Evolutionary conservation across 768 basidiomycete species (phyloP).

Genomic region (Agaricus blazei): DNA sequence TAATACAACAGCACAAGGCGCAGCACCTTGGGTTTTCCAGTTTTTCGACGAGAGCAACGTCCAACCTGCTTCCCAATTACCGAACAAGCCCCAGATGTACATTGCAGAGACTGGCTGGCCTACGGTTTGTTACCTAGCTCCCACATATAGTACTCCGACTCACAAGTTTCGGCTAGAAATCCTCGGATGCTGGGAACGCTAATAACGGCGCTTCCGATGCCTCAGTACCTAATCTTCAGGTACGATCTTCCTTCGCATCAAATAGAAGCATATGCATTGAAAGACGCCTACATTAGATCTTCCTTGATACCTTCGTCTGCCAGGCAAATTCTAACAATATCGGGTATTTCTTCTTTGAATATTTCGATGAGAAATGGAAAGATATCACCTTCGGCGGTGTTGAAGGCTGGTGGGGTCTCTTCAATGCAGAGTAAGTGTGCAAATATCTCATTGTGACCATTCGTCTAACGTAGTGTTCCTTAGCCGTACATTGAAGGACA

Average conservation of each 20-base stretch:
- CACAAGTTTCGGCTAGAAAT: constrained; percentile 32
- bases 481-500: constrained; percentile 66
- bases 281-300: constrained; percentile 42
- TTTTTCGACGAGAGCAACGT: constrained; percentile 77
- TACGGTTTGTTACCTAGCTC: constrained; percentile 38
- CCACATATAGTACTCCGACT: not conserved
- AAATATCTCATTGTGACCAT: not conserved
- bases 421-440: constrained; percentile 36
- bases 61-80: constrained; percentile 43
- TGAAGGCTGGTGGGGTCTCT: constrained; percentile 52
- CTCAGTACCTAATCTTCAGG: constrained; percentile 55
- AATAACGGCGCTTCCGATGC: constrained; percentile 68
- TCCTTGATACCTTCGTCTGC: constrained; percentile 88
- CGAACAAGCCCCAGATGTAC: constrained; percentile 78
- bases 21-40: constrained; percentile 74
- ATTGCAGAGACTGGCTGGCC: constrained; percentile 92
- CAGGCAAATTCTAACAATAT: constrained; percentile 73
- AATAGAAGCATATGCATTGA: not conserved
- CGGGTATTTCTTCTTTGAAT: constrained; percentile 86
- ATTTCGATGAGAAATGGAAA: constrained; percentile 82
- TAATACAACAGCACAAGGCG: constrained; percentile 59
- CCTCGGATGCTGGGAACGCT: constrained; percentile 47
- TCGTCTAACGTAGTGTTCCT: not conserved
- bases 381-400: constrained; percentile 71
- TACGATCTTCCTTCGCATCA: constrained; percentile 7